Base-by-base conservation (phyloP, 176 grass and related monocot species). In the Bothriochloa decipiens region DNA sequence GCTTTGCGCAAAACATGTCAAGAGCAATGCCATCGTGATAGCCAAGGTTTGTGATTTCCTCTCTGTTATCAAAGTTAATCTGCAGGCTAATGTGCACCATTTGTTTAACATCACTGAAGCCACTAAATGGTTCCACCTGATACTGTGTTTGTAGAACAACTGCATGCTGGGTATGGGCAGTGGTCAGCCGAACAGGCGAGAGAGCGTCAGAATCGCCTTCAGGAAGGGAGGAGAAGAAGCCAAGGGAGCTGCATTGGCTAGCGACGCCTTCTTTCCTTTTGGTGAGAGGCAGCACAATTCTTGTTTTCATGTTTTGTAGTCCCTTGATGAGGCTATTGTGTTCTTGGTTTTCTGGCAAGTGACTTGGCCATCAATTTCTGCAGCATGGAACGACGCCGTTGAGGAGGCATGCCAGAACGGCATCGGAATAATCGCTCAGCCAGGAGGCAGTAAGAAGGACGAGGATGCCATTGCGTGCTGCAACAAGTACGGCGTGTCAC, bases 131-230 rank as follows among this genome's bases (percentile, higher is more conserved):
- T 53, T 41, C 55, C 0, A 13, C 1, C 73, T 40, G 42, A 23
- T 79, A 15, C 60, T 82, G 22, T 71, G 3, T 1, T 2, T 80
- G 64, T 50, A 97, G 92, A 86, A 94, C 75, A 94, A 97, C 40
- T 91, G 92, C 84, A 97, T 97, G 92, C 25, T 97, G 81, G 95
- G 95, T 70, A 97, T 97, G 95, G 92, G 95, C 11, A 94, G 95
- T 75, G 95, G 92, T 8, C 95, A 97, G 53, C 95, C 95, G 12
- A 97, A 94, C 65, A 84, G 95, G 41, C 47, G 87, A 43, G 95
- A 97, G 70, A 92, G 90, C 73, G 69, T 94, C 36, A 82, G 95
- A 33, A 91, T 97, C 42, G 95, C 95, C 66, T 97, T 97, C 67
- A 87, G 82, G 43, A 97, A 97, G 82, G 92, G 90, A 42, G 95